Base-by-base conservation (phyloP, 352 stramenopile genomes). In the Globisporangium spinosum region DNA sequence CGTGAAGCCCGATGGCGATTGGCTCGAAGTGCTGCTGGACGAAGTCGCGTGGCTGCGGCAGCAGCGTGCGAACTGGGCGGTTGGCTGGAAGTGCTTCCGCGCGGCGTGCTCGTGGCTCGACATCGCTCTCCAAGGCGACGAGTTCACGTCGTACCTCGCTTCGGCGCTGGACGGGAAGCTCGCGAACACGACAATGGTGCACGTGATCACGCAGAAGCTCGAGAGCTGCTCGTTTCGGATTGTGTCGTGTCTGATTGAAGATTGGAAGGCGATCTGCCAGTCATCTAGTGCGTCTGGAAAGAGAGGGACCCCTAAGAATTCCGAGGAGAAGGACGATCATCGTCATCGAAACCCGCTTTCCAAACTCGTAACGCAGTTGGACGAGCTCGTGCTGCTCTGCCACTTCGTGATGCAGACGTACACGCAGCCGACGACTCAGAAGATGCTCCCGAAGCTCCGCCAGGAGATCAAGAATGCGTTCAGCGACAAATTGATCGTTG, bases 61-160 rank as follows among this genome's bases (percentile, higher is more conserved):
- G 6, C 59, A 63, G 34, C 83, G 73, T 8, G 49, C 54, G 45
- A 65, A 68, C 25, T 94, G 86, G 86, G 64, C 71, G 0, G 67
- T 78, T n/a, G 82, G 82, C 9, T 94, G 86, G 86, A 75, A 82
- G 29, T 91, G 82, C 59, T 90, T 94, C 66, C 82, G 78, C 0
- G 72, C 74, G 1, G 77, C 78, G 3, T 89, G 79, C 27, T 72
- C 74, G 51, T 91, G 79, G 81, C 69, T 92, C 58, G 65, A 93
- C 22, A 63, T 93, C 3, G 43, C 55, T 6, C 53, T 86, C 45
- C 43, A 67, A 12, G 71, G 71, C 22, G 78, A 77, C 22, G 45
- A 67, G 0, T 71, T 79, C 32, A 69, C 81, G 7, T 58, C 69
- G 4, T 75, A 79, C 29, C 72, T 95, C 43, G 75, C 77, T 8